phyloP scores from a whole-genome alignment of 2,329 filamentous ascomycete genomes.

The Fusarium sp. region DNA sequence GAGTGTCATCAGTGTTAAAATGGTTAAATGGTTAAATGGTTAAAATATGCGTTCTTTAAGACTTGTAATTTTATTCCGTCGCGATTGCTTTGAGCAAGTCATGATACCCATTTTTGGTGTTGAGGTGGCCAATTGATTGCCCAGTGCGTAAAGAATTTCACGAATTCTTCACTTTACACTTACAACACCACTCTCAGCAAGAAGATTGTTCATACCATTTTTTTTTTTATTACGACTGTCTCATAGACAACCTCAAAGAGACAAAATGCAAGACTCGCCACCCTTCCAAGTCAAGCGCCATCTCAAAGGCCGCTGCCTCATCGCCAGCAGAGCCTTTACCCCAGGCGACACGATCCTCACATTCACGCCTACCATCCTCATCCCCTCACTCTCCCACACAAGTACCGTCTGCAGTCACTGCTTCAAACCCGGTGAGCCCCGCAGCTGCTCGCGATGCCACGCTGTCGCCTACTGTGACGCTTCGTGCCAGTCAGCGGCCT shows the following conservation, averaged over 20 bases:
- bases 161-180: background rate
- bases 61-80: background rate
- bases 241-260: background rate
- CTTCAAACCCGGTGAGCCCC: slow-evolving; percentile 48
- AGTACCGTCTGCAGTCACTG: slow-evolving; percentile 63
- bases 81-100: background rate
- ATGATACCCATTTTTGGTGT: background rate
- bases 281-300: slow-evolving; percentile 45
- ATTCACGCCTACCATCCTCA: slow-evolving; percentile 59
- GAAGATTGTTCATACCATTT: background rate
- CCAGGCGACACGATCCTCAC: slow-evolving; percentile 60
- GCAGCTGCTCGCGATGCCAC: slow-evolving; percentile 65
- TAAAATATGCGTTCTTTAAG: background rate
- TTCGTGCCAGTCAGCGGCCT: slow-evolving; percentile 66
- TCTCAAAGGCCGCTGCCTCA: slow-evolving; percentile 60
- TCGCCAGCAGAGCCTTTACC: slow-evolving; percentile 55
- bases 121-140: slow-evolving; percentile 12
- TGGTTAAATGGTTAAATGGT: background rate
- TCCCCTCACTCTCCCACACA: slow-evolving; percentile 60
- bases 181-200: slow-evolving; percentile 4
- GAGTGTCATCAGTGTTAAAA: slow-evolving; percentile 9
- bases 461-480: slow-evolving; percentile 66
- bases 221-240: background rate
- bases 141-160: slow-evolving; percentile 33
- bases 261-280: slow-evolving; percentile 28